Evolutionary conservation across 768 basidiomycete species (phyloP).

Genomic region (Mycena chlorophos): DNA sequence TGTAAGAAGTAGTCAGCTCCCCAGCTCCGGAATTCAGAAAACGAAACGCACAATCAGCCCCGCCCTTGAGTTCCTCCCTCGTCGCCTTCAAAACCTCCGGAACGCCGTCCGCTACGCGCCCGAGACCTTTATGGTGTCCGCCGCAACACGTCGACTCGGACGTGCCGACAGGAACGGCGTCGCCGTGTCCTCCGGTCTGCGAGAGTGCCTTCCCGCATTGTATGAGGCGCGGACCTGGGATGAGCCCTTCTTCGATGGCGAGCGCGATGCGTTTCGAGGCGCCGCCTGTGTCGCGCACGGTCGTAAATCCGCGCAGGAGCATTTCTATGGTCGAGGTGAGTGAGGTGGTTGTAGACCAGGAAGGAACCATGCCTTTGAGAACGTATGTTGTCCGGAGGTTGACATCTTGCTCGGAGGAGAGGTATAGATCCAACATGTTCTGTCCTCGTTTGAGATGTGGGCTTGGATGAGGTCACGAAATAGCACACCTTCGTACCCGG

Average conservation of each 20-base stretch:
- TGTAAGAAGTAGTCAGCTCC: not conserved
- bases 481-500: constrained; percentile 33
- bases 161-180: constrained; percentile 26
- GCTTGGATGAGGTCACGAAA: not conserved
- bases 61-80: constrained; percentile 38
- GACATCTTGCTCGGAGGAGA: constrained; percentile 33
- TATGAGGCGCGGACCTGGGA: constrained; percentile 37
- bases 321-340: constrained; percentile 28
- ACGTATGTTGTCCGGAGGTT: constrained; percentile 39
- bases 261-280: constrained; percentile 39
- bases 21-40: not conserved
- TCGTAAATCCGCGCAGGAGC: constrained; percentile 41
- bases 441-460: not conserved
- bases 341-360: too few relatives aligned
- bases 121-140: constrained; percentile 30
- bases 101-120: constrained; percentile 38
- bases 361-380: constrained; percentile 30
- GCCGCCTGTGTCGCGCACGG: constrained; percentile 41
- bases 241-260: constrained; percentile 39
- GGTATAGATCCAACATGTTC: constrained; percentile 38
- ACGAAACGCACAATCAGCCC: constrained; percentile 34
- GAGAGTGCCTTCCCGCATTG: constrained; percentile 42
- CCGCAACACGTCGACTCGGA: constrained; percentile 34
- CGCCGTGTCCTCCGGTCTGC: constrained; percentile 44
- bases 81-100: constrained; percentile 38